Conservation (phyloP, 306 rosid genomes). For the Glycyrrhiza uralensis region DNA sequence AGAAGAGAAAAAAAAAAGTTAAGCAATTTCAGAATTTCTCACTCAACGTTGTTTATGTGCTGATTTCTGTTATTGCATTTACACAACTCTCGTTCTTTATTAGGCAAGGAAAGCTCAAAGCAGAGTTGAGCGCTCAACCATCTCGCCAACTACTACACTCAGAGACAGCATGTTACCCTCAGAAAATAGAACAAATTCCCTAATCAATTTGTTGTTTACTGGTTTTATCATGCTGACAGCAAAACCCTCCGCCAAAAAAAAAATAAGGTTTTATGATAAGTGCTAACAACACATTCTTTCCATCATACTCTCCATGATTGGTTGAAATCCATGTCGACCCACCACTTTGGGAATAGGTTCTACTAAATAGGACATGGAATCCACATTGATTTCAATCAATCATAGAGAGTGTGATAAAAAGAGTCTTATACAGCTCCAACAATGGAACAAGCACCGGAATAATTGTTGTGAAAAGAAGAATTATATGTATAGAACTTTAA, state of each 20-base stretch:
- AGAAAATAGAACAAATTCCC: constrained; percentile 14
- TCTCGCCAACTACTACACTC: background rate
- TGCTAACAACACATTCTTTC: too few species aligned
- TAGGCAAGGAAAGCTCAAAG: constrained; percentile 48
- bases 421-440: too few species aligned
- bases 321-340: too few species aligned
- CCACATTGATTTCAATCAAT: too few species aligned
- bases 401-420: too few species aligned
- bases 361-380: too few species aligned
- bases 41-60: background rate
- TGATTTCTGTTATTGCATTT: background rate
- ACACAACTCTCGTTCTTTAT: background rate
- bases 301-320: too few species aligned
- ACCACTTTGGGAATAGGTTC: too few species aligned
- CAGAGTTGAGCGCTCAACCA: constrained; percentile 27
- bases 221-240: background rate
- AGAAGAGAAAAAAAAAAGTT: too few species aligned
- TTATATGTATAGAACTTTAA: background rate
- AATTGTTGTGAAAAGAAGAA: too few species aligned
- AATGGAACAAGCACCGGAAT: too few species aligned
- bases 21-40: background rate
- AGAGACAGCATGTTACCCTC: background rate
- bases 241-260: background rate
- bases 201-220: background rate
- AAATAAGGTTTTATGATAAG: background rate